Evolutionary conservation across 345 rosid species (phyloP), one percentile per base, ranked within the genome.

Genomic region (Streptanthus diversifolius): DNA sequence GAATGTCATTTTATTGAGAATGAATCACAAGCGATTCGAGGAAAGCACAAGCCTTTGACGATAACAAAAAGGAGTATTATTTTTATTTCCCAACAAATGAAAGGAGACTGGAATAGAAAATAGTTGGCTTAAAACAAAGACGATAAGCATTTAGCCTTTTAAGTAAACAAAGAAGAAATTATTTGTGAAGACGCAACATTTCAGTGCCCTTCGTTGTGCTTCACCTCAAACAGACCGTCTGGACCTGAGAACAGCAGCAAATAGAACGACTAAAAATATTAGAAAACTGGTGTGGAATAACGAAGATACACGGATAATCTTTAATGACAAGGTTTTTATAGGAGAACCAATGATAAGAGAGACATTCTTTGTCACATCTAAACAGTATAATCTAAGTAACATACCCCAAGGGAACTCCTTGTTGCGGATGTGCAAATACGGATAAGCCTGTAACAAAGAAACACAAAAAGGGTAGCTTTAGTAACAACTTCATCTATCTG

Each of bases 341-440:
- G 10, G 21, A 56, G 30, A 59, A 24, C 0, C 25, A 2, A 27
- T 30, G 54, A 13, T 22, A 9, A 19, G 37, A 36, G 24, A 29
- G 55, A 14, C 25, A 27, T 7, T 17, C 18, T 41, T 24, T 41
- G 13, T 33, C 24, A 11, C 39, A 19, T 33, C 27, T 58, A 43
- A 62, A 53, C 12, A 59, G 9, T 17, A 62, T 32, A 15, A 51
- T 13, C 30, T 11, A 40, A 51, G 74, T 17, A 21, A 74, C 83
- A 66, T 92, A 95, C 99, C 99, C 99, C 96, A 95, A 43, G 99
- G 98, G 41, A 92, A 95, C 88, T 95, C 98, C 86, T 92, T 95
- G 80, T 88, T 92, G 74, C 98, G 98, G 78, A 95, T 84, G 83
- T 90, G 97, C 87, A 95, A n/a, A 81, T 88, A 90, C 0, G 90